These are phyloP conservation scores for Dactylorhiza incarnata DNA, from an alignment of 106 monocot genomes.

Conservation along the genomic window DNA sequence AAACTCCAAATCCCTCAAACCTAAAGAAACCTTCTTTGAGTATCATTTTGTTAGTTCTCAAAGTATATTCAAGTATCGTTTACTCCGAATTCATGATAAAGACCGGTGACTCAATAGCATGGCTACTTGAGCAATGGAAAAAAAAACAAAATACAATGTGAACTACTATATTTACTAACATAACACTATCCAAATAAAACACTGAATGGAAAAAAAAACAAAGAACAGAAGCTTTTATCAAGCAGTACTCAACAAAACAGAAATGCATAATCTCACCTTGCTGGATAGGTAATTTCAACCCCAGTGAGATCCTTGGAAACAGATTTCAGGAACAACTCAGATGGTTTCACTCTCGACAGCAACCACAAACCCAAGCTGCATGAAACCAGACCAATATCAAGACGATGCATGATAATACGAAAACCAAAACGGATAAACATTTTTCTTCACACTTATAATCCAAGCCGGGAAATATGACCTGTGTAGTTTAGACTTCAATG, in stretches of 20 bases:
- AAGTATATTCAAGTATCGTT: no score
- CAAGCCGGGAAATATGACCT: conserved; percentile 20
- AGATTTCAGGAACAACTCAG: conserved; percentile 82
- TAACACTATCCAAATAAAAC: background rate
- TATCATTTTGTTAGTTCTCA: no score
- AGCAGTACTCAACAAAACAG: background rate
- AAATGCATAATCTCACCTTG: conserved; percentile 37
- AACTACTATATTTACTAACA: background rate
- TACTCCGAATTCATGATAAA: no score
- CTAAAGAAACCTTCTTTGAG: no score
- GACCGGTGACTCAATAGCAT: no score
- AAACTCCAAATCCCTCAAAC: no score
- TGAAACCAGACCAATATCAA: conserved; percentile 4
- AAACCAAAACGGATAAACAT: conserved; percentile 8
- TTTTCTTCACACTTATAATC: background rate
- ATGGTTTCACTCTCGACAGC: conserved; percentile 72
- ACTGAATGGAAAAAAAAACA: background rate
- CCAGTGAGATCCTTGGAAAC: conserved; percentile 67
- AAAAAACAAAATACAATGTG: background rate
- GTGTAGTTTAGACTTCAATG: conserved; percentile 71
- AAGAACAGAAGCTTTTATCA: background rate
- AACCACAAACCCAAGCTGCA: conserved; percentile 79
- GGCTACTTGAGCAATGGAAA: background rate
- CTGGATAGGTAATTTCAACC: conserved; percentile 77
- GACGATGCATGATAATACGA: background rate